These are phyloP conservation scores for Suhomyces tanzawaensis DNA, from an alignment of 805 yeast species.

Conservation along the genomic window DNA sequence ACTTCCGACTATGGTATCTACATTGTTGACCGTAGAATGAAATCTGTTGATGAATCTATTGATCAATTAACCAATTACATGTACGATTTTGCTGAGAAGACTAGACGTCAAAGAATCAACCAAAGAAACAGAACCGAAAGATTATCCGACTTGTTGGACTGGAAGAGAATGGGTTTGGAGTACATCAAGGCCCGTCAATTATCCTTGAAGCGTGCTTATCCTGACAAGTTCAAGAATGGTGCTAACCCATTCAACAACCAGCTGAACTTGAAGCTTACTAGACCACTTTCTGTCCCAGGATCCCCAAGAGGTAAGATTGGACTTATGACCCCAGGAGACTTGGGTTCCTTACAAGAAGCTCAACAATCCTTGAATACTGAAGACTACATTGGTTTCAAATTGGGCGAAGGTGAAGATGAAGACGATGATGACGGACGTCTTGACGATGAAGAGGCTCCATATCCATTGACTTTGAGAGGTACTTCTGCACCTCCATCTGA, in stretches of 20 bases:
- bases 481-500: constrained; percentile 43
- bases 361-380: constrained; percentile 66
- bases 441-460: constrained; percentile 34
- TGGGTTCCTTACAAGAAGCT: constrained; percentile 94
- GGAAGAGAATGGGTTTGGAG: constrained; percentile 98
- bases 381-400: constrained; percentile 66
- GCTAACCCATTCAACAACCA: constrained; percentile 45
- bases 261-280: constrained; percentile 66
- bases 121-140: constrained; percentile 97
- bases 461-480: constrained; percentile 51
- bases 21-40: constrained; percentile 91
- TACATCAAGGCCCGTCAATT: constrained; percentile 92
- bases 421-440: constrained; percentile 44
- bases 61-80: constrained; percentile 85
- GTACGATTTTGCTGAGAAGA: constrained; percentile 84
- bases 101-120: constrained; percentile 95
- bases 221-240: constrained; percentile 66
- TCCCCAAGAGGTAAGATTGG: constrained; percentile 79
- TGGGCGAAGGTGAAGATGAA: constrained; percentile 43
- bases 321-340: constrained; percentile 95
- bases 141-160: constrained; percentile 85
- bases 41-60: constrained; percentile 89
- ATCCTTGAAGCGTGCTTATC: constrained; percentile 90
- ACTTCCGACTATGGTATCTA: constrained; percentile 95
- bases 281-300: constrained; percentile 96